phyloP scores from a whole-genome alignment of 495 filamentous ascomycete genomes.

The Penicilliopsis zonata region DNA sequence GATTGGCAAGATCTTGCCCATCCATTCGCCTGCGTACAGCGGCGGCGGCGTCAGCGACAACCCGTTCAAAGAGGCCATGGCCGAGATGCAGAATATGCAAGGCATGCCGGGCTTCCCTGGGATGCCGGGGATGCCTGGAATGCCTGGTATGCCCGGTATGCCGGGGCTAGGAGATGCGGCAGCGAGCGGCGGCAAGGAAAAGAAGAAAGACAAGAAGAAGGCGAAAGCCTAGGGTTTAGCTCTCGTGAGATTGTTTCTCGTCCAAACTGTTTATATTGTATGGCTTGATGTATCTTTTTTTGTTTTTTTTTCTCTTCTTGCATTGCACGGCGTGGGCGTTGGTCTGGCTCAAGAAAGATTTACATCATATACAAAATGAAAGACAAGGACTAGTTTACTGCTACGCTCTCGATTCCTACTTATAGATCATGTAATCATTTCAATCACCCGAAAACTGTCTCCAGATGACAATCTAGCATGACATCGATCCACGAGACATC shows the following conservation, averaged over 20 bases:
- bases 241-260: neutral
- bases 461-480: no score
- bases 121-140: constrained; percentile 30
- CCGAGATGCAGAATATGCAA: constrained; percentile 61
- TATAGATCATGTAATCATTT: no score
- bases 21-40: constrained; percentile 78
- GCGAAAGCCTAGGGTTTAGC: constrained; percentile 21
- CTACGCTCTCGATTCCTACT: no score
- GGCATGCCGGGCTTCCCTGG: constrained; percentile 42
- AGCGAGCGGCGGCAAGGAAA: constrained; percentile 29
- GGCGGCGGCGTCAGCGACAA: constrained; percentile 95
- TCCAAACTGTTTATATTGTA: neutral
- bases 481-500: no score
- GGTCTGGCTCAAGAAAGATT: no score
- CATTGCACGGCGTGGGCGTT: constrained; percentile 30
- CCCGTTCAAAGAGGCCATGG: constrained; percentile 95
- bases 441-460: no score
- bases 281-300: neutral
- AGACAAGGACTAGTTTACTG: no score
- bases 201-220: constrained; percentile 42
- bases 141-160: constrained; percentile 24
- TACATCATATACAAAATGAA: no score
- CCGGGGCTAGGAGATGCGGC: constrained; percentile 12
- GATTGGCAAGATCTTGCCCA: constrained; percentile 68
- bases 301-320: constrained; percentile 10